phyloP scores from a whole-genome alignment of 176 grass and related monocot species.

The Tillandsia fasciculata region DNA sequence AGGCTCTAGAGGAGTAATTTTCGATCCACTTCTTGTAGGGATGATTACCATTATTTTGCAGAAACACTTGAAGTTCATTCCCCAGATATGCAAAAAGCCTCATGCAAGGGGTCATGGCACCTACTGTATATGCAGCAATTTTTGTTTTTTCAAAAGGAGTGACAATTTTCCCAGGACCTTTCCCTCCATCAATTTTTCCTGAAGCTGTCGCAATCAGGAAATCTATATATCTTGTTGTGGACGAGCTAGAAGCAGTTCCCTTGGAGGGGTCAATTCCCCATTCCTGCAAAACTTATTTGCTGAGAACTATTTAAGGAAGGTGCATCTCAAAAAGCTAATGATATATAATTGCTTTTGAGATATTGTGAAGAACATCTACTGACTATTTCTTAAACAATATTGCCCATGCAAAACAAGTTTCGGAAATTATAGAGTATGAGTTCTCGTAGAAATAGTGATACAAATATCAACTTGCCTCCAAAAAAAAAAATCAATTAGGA shows the following conservation, averaged over 20 bases:
- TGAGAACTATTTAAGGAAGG: conserved; percentile 12
- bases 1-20: conserved; percentile 52
- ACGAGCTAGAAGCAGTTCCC: conserved; percentile 44
- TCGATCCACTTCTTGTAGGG: conserved; percentile 81
- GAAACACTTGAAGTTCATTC: conserved; percentile 49
- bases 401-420: background rate
- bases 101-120: conserved; percentile 87
- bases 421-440: background rate
- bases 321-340: background rate
- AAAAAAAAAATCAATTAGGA: too few relatives aligned
- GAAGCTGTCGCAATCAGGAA: conserved; percentile 82
- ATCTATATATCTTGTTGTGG: conserved; percentile 76
- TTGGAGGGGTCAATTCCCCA: conserved; percentile 81
- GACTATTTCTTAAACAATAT: background rate
- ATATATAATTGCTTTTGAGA: background rate
- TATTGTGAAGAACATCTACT: too few relatives aligned
- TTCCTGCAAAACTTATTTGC: conserved; percentile 44
- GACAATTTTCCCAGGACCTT: conserved; percentile 78
- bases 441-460: too few relatives aligned
- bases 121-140: conserved; percentile 90
- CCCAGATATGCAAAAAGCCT: conserved; percentile 84
- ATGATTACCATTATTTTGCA: conserved; percentile 51
- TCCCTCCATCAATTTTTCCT: conserved; percentile 75
- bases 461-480: too few relatives aligned
- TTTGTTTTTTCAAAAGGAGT: conserved; percentile 98